phyloP scores from a whole-genome alignment of 495 filamentous ascomycete genomes.

The Collariella sp. region DNA sequence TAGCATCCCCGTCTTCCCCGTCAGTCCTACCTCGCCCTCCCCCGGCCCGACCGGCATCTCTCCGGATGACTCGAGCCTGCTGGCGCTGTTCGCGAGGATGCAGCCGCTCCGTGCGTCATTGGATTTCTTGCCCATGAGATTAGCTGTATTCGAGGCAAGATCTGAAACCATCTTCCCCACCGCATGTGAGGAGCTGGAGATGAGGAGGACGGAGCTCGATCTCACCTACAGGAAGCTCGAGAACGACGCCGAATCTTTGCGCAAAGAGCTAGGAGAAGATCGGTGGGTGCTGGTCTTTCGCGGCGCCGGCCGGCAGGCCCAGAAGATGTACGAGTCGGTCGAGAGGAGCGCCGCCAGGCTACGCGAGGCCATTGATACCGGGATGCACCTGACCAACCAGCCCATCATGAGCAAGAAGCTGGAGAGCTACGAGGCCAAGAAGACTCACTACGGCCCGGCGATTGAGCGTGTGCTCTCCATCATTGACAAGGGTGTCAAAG shows the following conservation, averaged over 20 bases:
- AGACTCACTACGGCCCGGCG: conserved; percentile 86
- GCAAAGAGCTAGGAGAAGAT: conserved; percentile 86
- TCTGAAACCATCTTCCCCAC: conserved; percentile 73
- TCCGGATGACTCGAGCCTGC: conserved; percentile 70
- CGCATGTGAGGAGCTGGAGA: conserved; percentile 80
- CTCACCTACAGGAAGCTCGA: conserved; percentile 74
- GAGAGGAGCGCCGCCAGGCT: conserved; percentile 76
- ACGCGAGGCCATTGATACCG: conserved; percentile 67
- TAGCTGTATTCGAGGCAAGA: conserved; percentile 72
- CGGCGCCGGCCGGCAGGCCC: conserved; percentile 82
- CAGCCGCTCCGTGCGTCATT: conserved; percentile 87
- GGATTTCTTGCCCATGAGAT: conserved; percentile 93
- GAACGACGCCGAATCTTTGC: conserved; percentile 73
- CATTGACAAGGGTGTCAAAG: conserved; percentile 85
- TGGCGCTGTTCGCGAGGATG: conserved; percentile 87
- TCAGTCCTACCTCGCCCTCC: conserved; percentile 50
- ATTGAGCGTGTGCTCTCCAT: conserved; percentile 84
- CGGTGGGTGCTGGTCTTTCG: conserved; percentile 92
- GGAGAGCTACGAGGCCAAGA: conserved; percentile 92
- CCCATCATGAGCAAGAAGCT: conserved; percentile 64
- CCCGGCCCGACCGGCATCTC: conserved; percentile 49
- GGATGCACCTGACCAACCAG: conserved; percentile 59
- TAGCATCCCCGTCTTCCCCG: conserved; percentile 52
- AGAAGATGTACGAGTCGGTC: conserved; percentile 91
- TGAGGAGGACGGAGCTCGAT: conserved; percentile 60